Percentiles rank a stretch among this genome's conserved stretches.
These are phyloP conservation scores for Krasilnikovozyma curviuscula DNA, from an alignment of 768 basidiomycete species.

Conservation along the genomic window DNA sequence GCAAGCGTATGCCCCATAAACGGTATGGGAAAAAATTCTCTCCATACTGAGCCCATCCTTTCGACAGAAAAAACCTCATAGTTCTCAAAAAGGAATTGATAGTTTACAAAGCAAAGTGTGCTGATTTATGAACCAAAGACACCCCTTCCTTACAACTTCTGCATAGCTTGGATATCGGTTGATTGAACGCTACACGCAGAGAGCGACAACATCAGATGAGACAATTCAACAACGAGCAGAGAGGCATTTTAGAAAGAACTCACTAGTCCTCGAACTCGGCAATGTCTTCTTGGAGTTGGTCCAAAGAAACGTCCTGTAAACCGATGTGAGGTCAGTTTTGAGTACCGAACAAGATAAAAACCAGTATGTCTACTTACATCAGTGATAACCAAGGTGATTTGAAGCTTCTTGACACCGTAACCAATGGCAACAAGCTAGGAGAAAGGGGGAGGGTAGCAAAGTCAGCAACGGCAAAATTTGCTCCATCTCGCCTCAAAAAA, in stretches of 20 bases:
- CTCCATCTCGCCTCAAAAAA: neutral
- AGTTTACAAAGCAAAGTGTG: no score
- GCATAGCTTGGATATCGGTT: conserved; percentile 80
- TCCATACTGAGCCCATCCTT: no score
- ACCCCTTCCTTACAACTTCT: conserved; percentile 35
- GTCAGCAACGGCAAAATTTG: neutral
- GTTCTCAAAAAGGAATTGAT: no score
- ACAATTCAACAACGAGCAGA: neutral
- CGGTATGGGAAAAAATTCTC: no score
- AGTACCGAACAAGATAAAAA: no score
- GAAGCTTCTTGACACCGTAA: conserved; percentile 82
- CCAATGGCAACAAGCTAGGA: conserved; percentile 49
- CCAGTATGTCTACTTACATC: no score
- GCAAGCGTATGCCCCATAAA: no score
- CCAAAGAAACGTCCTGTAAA: conserved; percentile 83
- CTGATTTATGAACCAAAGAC: no score
- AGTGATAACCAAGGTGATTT: conserved; percentile 40
- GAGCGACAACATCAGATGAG: neutral
- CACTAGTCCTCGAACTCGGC: conserved; percentile 34
- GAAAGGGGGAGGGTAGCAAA: no score
- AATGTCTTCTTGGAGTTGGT: conserved; percentile 83
- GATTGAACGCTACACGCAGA: conserved; percentile 78
- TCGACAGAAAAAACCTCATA: no score
- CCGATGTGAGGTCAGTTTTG: neutral
- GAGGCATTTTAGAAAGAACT: conserved; percentile 7